phyloP scores from a whole-genome alignment of 495 filamentous ascomycete species.

The Neurospora sp. region DNA sequence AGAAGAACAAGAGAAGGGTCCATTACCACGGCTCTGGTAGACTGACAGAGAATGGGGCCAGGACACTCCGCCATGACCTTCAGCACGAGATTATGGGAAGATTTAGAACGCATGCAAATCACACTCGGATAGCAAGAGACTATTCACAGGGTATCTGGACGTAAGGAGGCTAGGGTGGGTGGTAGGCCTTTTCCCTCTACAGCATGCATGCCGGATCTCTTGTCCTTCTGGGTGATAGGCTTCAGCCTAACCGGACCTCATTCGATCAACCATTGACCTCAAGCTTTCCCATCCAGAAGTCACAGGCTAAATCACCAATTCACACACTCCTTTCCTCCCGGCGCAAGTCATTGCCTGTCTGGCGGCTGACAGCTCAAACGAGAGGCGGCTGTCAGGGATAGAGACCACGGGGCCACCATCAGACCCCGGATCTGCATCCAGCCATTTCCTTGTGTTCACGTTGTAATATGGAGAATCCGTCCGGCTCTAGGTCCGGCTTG shows the following conservation, averaged over 20 bases:
- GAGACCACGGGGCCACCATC: not conserved
- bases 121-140: not conserved
- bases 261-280: not conserved
- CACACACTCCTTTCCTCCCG: not conserved
- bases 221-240: not conserved
- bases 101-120: no score
- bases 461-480: not conserved
- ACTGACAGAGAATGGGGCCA: not conserved
- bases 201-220: not conserved
- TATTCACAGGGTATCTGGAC: not conserved
- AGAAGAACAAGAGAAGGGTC: not conserved
- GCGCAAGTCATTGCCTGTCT: not conserved
- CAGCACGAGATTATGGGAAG: not conserved
- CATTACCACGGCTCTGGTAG: not conserved
- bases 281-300: not conserved
- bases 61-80: not conserved
- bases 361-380: not conserved
- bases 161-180: not conserved
- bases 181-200: not conserved
- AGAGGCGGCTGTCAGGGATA: not conserved
- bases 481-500: not conserved
- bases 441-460: not conserved
- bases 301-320: not conserved
- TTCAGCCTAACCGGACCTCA: not conserved
- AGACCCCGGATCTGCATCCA: not conserved